phyloP scores from a whole-genome alignment of 768 basidiomycete genomes.

The Podaxis pistillaris region DNA sequence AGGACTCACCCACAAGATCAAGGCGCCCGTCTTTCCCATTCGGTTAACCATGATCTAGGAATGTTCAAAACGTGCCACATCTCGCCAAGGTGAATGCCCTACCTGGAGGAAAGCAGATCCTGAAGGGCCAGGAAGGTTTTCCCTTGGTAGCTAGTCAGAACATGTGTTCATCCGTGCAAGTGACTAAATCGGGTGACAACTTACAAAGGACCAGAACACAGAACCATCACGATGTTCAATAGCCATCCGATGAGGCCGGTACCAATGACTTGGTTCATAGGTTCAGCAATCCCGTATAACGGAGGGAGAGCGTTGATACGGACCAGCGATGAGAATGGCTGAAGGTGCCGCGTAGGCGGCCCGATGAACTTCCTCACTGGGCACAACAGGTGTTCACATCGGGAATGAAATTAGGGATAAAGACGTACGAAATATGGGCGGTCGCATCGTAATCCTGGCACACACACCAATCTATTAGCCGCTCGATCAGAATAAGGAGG shows the following conservation, averaged over 20 bases:
- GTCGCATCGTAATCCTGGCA: conserved; percentile 75
- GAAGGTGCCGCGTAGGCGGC: conserved; percentile 73
- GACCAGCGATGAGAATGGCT: conserved; percentile 61
- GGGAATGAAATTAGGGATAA: conserved; percentile 12
- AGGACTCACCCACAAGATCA: conserved; percentile 68
- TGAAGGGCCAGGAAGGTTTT: conserved; percentile 64
- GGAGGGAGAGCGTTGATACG: conserved; percentile 12
- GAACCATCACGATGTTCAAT: conserved; percentile 82
- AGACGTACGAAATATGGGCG: conserved; percentile 74
- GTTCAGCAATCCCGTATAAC: background rate
- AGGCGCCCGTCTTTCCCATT: conserved; percentile 73
- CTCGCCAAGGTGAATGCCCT: background rate
- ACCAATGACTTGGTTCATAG: conserved; percentile 51
- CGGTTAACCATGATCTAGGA: conserved; percentile 71
- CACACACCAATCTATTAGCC: background rate
- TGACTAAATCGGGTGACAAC: conserved; percentile 21
- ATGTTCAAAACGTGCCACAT: background rate
- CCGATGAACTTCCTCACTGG: conserved; percentile 75
- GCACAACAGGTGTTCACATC: conserved; percentile 7
- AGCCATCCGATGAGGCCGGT: conserved; percentile 82
- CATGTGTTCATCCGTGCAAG: background rate
- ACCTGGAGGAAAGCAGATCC: conserved; percentile 74
- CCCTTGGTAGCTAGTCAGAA: conserved; percentile 32
- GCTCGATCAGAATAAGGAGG: background rate
- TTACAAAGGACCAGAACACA: conserved; percentile 77